Evolutionary conservation across 352 stramenopile species (phyloP).

Genomic region (Globisporangium middletonii): DNA sequence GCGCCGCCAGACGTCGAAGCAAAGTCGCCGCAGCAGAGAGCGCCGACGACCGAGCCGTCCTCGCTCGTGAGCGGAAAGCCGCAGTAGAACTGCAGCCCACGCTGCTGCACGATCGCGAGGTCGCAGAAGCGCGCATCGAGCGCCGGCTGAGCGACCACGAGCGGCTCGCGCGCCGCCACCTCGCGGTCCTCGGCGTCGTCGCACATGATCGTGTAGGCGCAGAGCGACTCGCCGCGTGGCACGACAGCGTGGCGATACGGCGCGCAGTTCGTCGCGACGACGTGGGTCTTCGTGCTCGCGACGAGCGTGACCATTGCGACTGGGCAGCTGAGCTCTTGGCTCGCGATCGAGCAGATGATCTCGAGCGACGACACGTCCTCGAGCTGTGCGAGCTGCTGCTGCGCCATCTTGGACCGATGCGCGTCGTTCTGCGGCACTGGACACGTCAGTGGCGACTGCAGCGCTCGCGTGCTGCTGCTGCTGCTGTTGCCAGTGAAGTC

Average conservation of each 20-base stretch:
- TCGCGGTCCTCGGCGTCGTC: neutral
- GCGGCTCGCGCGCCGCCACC: neutral
- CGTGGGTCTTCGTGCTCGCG: slow-evolving; percentile 6
- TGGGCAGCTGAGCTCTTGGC: slow-evolving; percentile 9
- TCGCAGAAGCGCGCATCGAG: slow-evolving; percentile 12
- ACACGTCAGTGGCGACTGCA: neutral
- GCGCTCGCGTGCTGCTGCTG: neutral
- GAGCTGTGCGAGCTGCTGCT: slow-evolving; percentile 3
- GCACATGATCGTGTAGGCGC: slow-evolving; percentile 13
- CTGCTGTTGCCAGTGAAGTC: slow-evolving; percentile 3
- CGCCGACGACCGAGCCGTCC: slow-evolving; percentile 10
- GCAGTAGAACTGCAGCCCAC: slow-evolving; percentile 14
- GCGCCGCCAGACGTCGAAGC: neutral
- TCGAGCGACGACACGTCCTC: slow-evolving; percentile 17
- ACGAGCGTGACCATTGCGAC: slow-evolving; percentile 18
- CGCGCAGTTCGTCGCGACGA: slow-evolving; percentile 13
- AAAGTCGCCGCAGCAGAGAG: slow-evolving; percentile 17
- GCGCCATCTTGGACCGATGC: slow-evolving; percentile 15
- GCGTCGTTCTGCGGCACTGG: slow-evolving; percentile 4
- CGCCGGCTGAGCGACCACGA: slow-evolving; percentile 8
- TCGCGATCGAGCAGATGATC: slow-evolving; percentile 19
- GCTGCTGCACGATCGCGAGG: slow-evolving; percentile 11
- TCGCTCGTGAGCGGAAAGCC: slow-evolving; percentile 14
- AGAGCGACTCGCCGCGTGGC: slow-evolving; percentile 11
- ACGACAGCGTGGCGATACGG: slow-evolving; percentile 3